Evolutionary conservation across 108 stramenopile species (phyloP), one percentile per base, ranked within the genome.

Genomic region (Skeletonema marinoi): DNA sequence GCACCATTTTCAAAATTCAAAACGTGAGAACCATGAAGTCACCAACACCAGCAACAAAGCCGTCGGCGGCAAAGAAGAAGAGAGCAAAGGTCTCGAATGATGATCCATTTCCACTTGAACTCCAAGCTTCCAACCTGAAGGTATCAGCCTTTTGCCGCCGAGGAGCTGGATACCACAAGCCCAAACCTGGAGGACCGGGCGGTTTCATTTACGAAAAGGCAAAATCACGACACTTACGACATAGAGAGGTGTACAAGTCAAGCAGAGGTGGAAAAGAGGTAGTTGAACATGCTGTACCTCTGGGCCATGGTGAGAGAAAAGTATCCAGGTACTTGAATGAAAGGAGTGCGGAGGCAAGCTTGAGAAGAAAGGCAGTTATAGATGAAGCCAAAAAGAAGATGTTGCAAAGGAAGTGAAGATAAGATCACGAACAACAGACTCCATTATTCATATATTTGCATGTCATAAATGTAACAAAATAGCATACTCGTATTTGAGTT

Each of bases 151-250:
- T 17, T 51, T 51, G 50, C 12, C 50, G 50, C 17, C 17, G 50
- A 51, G 50, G 50, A 51, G 50, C 50, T 19, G 50, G 50, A 51
- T 51, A 51, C 17, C 50, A 51, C 7, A 51, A 51, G 50, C 50
- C 50, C 4, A 51, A 51, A 6, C 50, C 50, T 3, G 50, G 50
- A 51, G 50, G 50, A 0, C 59, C 73, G 2, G 67, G 68, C 16
- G 75, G 75, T 17, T 41, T 32, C 36, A 61, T 69, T 14, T 77
- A 63, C 68, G 67, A 77, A 46, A 66, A 48, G 44, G 75, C 75
- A 11, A 62, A 60, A 19, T 77, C 75, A 19, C 36, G 68, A 3
- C 54, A 68, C 17, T 9, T 32, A 2, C 76, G 76, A 1, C 68
- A 69, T 21, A 41, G 60, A 21, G 76, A 69, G 50, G 61, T 77